Conservation (phyloP, 2,329 filamentous ascomycete genomes). For the Ascochyta rabiei region DNA sequence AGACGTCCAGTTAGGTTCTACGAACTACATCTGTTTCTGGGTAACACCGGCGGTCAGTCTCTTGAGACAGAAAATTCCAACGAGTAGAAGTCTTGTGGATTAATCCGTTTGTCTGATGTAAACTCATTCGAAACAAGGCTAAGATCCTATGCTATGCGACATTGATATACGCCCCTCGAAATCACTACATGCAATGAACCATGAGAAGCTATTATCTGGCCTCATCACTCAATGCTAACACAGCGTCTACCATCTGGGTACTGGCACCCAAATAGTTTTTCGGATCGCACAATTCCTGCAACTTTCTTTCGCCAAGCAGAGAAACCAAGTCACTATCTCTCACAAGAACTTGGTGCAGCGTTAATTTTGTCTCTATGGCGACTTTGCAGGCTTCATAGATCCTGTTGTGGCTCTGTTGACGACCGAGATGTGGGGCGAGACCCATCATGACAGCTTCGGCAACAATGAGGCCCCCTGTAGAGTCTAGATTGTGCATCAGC, state of each 20-base stretch:
- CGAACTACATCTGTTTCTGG: too few relatives aligned
- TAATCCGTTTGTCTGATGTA: too few relatives aligned
- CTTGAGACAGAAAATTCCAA: too few relatives aligned
- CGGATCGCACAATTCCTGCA: conserved; percentile 60
- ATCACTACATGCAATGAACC: too few relatives aligned
- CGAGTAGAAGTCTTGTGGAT: too few relatives aligned
- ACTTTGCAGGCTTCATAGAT: conserved; percentile 62
- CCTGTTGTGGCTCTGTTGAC: conserved; percentile 61
- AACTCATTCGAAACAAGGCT: too few relatives aligned
- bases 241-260: conserved; percentile 45
- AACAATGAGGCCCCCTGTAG: conserved; percentile 61
- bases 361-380: conserved; percentile 52
- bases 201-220: background rate
- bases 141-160: too few relatives aligned
- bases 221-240: conserved; percentile 26
- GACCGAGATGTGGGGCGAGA: conserved; percentile 59
- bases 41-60: too few relatives aligned
- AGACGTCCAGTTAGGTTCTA: too few relatives aligned
- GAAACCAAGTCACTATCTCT: conserved; percentile 45
- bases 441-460: conserved; percentile 68
- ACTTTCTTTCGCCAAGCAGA: conserved; percentile 47
- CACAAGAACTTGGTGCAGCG: background rate
- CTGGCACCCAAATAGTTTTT: conserved; percentile 53
- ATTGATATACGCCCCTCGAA: too few relatives aligned
- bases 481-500: conserved; percentile 60